Base-by-base conservation (phyloP, 768 basidiomycete genomes). In the Lepiota brunneoincarnata region DNA sequence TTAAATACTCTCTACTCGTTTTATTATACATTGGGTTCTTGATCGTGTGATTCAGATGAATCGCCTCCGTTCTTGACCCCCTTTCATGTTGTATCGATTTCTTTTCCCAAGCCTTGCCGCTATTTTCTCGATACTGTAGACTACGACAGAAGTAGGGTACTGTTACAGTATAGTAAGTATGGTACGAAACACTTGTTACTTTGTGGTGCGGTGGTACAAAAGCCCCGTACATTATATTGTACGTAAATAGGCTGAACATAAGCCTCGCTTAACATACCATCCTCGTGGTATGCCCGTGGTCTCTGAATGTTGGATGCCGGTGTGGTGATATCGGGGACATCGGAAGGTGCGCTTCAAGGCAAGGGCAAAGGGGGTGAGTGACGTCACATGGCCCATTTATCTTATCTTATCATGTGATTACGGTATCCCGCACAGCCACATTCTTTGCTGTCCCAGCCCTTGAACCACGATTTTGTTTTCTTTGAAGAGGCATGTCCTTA, bases 231-330 rank as follows among this genome's bases (percentile, higher is more conserved):
- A n/a, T 18, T 24, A 15, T 12, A 18, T 9, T 49, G 28, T 41
- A 51, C 50, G 50, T 51, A 51, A 51, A 51, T 21, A 42, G 42
- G 14, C n/a, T 40, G 6, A 40, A 40, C 39, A 17, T 31, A 31
- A 31, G 31, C 11, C 7, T 31, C 31, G 38, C 21, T 38, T 46
- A 9, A 26, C 18, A 34, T 28, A 31, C 15, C 20, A 9, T 15
- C 53, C 53, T 54, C 53, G 24, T 54, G 53, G 53, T 35, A 18
- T 23, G 48, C 53, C 41, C 40, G 39, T 28, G 53, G 53, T 40
- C 34, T 23, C 18, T 21, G 34, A 20, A 47, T 35, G 34, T 31
- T 31, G 31, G 31, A 31, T 31, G 7, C 31, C 7, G 31, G 31
- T 31, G 31, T 31, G 31, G 31, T 31, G 3, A 31, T 31, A 9